Conservation (phyloP, 352 stramenopile genomes). For the Phytophthora pseudosyringae region DNA sequence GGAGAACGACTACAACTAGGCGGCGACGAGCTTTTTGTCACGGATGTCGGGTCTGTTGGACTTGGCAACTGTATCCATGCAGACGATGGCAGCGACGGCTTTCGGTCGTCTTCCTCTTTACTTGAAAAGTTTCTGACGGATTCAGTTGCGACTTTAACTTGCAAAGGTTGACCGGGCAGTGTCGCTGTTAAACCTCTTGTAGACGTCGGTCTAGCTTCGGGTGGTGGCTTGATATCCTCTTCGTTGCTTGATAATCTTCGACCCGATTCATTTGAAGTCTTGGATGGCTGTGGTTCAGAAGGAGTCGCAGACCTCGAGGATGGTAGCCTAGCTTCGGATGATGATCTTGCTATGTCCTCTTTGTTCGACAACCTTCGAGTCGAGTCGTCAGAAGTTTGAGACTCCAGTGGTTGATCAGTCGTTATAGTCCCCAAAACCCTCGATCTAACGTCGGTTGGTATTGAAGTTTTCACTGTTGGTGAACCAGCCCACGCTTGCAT, state of each 20-base stretch:
- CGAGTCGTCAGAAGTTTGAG: background rate
- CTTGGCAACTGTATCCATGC: constrained; percentile 12
- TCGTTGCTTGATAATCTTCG: background rate
- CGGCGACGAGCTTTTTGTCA: background rate
- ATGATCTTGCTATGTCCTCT: background rate
- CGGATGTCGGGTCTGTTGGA: background rate
- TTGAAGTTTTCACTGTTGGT: constrained; percentile 10
- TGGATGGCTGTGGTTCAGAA: background rate
- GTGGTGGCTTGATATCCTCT: background rate
- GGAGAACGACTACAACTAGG: background rate
- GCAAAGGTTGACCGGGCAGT: background rate
- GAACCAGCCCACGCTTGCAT: constrained; percentile 34
- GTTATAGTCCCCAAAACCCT: background rate
- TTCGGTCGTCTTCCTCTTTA: background rate
- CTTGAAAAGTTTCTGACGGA: background rate
- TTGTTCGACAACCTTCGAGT: background rate
- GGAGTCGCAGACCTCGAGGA: background rate
- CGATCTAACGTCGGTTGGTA: background rate
- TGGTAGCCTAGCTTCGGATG: background rate
- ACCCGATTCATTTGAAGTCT: background rate
- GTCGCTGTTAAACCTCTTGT: background rate
- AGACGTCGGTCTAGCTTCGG: background rate
- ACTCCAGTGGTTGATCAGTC: background rate
- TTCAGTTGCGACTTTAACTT: background rate
- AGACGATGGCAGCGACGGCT: background rate